A percentile compares a stretch with the other conserved stretches of the same genome.
Evolutionary conservation across 305 asterid genomes (phyloP).

Genomic region (Fraxinus albicans): DNA sequence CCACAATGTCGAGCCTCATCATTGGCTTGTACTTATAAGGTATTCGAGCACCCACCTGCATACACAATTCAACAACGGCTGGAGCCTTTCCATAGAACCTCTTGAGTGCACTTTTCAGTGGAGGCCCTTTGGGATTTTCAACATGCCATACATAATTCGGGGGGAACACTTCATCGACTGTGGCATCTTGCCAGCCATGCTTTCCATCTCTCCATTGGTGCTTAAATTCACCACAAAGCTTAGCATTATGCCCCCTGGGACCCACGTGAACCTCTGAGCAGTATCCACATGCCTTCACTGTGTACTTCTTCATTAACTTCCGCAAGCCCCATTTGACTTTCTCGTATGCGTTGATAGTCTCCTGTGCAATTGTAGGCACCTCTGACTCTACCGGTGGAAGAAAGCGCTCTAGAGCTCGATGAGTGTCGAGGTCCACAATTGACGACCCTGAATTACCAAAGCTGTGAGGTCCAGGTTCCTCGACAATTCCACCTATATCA

Average conservation of each 20-base stretch:
- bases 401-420: constrained; percentile 59
- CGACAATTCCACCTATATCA: constrained; percentile 64
- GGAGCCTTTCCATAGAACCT: constrained; percentile 90
- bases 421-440: constrained; percentile 60
- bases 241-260: constrained; percentile 91
- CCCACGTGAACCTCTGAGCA: constrained; percentile 95
- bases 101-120: constrained; percentile 52
- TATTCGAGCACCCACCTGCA: constrained; percentile 81
- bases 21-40: constrained; percentile 68
- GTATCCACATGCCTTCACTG: constrained; percentile 93
- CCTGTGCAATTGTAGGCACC: constrained; percentile 55
- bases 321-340: constrained; percentile 69
- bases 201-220: constrained; percentile 96
- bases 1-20: constrained; percentile 87
- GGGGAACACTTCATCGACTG: constrained; percentile 81
- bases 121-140: constrained; percentile 64
- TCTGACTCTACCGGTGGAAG: constrained; percentile 48
- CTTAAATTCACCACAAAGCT: constrained; percentile 90
- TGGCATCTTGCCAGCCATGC: constrained; percentile 97
- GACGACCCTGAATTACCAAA: constrained; percentile 34
- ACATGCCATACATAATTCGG: constrained; percentile 88
- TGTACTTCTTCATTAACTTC: constrained; percentile 71
- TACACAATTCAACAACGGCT: constrained; percentile 76
- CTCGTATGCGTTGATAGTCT: constrained; percentile 63
- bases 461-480: constrained; percentile 45